phyloP scores from a whole-genome alignment of 352 stramenopile species.

The Lagenidium sp. region DNA sequence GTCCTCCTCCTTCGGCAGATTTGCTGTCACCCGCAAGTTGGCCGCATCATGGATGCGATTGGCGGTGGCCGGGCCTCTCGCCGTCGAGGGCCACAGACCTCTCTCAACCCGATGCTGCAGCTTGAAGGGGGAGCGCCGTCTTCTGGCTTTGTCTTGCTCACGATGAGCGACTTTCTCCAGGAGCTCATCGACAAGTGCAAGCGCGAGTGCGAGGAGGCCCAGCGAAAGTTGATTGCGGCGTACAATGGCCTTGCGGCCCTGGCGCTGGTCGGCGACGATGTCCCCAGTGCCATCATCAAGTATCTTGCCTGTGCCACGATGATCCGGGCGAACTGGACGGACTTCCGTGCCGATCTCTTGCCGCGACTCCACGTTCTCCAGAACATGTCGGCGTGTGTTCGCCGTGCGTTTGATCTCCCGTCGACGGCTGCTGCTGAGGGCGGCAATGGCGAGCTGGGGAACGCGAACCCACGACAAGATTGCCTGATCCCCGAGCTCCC shows the following conservation, averaged over 20 bases:
- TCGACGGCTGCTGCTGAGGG: neutral
- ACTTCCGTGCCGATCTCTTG: slow-evolving; percentile 60
- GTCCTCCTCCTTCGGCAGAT: slow-evolving; percentile 83
- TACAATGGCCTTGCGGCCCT: slow-evolving; percentile 65
- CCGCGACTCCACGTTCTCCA: slow-evolving; percentile 59
- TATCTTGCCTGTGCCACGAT: slow-evolving; percentile 37
- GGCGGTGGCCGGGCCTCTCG: neutral
- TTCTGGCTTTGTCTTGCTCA: slow-evolving; percentile 27
- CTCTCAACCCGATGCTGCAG: too few species aligned
- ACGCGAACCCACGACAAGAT: slow-evolving; percentile 30
- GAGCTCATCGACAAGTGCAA: slow-evolving; percentile 55
- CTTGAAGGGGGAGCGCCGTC: neutral
- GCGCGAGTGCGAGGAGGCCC: slow-evolving; percentile 76
- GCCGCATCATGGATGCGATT: slow-evolving; percentile 17
- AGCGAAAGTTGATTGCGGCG: slow-evolving; percentile 65
- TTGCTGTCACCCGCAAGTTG: slow-evolving; percentile 90
- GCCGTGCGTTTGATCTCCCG: slow-evolving; percentile 11
- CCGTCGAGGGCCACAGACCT: neutral
- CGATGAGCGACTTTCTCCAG: slow-evolving; percentile 73
- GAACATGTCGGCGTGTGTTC: slow-evolving; percentile 37
- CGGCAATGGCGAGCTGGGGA: neutral
- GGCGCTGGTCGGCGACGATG: slow-evolving; percentile 21
- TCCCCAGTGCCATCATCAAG: slow-evolving; percentile 28
- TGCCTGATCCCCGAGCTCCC: slow-evolving; percentile 33
- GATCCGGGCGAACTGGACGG: slow-evolving; percentile 44